A percentile compares a stretch with the other conserved stretches of the same genome.
Evolutionary conservation across 148 eudicot genomes (phyloP).

Genomic region (Silene conica): DNA sequence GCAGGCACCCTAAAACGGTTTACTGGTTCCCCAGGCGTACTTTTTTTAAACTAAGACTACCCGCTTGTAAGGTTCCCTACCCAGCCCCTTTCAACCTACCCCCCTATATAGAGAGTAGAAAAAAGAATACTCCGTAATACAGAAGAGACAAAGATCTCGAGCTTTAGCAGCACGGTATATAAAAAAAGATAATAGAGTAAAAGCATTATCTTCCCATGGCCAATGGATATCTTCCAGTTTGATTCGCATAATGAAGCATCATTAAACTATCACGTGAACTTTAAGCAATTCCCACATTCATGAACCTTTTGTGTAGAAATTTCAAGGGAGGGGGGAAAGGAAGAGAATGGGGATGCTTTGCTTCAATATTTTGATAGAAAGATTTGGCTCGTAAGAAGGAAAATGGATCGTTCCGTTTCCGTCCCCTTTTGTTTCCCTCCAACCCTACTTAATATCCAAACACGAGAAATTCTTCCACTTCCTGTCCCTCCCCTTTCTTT

Average conservation of each 20-base stretch:
- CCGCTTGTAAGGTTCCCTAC: neutral
- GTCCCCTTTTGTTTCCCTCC: neutral
- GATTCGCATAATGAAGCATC: neutral
- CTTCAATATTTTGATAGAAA: neutral
- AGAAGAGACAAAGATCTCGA: neutral
- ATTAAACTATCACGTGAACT: neutral
- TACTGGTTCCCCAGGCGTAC: neutral
- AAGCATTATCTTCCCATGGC: neutral
- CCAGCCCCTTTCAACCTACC: slow-evolving; percentile 2
- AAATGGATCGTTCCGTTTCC: neutral
- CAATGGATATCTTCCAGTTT: neutral
- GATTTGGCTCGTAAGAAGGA: neutral
- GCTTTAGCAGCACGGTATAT: neutral
- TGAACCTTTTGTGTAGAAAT: neutral
- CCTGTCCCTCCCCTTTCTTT: no score
- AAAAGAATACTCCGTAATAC: neutral
- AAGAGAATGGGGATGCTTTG: neutral
- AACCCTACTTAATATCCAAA: no score
- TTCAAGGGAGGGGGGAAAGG: neutral
- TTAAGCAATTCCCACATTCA: neutral
- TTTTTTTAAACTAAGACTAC: neutral
- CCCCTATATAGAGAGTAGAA: neutral
- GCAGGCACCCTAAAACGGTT: no score
- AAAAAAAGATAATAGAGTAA: neutral
- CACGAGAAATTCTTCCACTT: no score